These are phyloP conservation scores for Hirsutella thompsonii DNA, from an alignment of 2,329 filamentous ascomycete genomes.

Conservation along the genomic window DNA sequence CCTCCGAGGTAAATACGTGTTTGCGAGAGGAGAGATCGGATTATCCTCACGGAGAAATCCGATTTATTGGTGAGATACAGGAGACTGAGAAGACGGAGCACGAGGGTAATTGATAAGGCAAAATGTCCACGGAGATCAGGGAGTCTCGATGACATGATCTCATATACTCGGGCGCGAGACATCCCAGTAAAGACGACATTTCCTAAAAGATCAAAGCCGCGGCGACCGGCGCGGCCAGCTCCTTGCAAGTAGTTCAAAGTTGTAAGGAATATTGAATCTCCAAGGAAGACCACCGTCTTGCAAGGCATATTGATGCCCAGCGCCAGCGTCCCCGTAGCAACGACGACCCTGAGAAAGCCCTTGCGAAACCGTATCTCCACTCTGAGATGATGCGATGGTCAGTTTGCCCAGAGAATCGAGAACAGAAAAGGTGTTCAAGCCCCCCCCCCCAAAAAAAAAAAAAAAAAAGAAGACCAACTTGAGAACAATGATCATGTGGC, in stretches of 20 bases:
- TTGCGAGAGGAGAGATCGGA: conserved; percentile 57
- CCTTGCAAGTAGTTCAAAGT: conserved; percentile 67
- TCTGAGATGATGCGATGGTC: conserved; percentile 11
- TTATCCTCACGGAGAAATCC: conserved; percentile 44
- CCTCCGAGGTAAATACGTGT: conserved; percentile 60
- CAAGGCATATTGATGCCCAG: conserved; percentile 78
- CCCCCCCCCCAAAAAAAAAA: too few species aligned
- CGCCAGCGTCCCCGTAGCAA: conserved; percentile 65
- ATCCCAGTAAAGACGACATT: conserved; percentile 70
- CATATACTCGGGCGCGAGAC: conserved; percentile 43
- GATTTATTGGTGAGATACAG: conserved; percentile 53
- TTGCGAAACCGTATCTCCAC: conserved; percentile 65
- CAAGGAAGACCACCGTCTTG: conserved; percentile 66
- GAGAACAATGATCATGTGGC: too few species aligned
- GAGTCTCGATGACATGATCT: conserved; percentile 59
- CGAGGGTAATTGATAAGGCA: conserved; percentile 59
- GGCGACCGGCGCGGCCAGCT: conserved; percentile 63
- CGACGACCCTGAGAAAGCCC: conserved; percentile 55
- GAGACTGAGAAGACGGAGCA: conserved; percentile 55
- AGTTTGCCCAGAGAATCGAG: conserved; percentile 1
- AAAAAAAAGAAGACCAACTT: too few species aligned
- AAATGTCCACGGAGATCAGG: conserved; percentile 69
- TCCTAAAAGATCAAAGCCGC: conserved; percentile 69
- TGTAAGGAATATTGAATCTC: conserved; percentile 60
- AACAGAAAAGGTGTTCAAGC: not conserved